Evolutionary conservation across 2,329 filamentous ascomycete species (phyloP), one percentile per base, ranked within the genome.

Genomic region (Cladophialophora psammophila): DNA sequence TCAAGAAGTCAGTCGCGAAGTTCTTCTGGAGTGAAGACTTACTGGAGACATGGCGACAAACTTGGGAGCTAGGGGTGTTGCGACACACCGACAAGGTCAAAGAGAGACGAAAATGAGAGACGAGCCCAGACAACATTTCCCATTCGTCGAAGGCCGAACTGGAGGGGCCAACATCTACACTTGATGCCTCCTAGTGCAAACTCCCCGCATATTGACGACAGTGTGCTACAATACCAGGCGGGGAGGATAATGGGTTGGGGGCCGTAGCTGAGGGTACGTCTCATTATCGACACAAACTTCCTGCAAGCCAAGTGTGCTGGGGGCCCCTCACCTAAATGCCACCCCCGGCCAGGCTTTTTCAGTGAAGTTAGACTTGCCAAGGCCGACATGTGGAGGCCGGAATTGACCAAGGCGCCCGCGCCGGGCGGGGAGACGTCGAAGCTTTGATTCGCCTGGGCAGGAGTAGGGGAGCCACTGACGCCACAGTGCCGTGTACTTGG

Each of bases 11-110:
- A 36, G 36, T 56, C 15, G 31, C 18, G 52, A 63, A 48, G 40
- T 63, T 63, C 32, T 56, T 56, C 32, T 55, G 15, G 10, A 48
- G 50, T 13, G 60, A 63, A 26, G 40, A 56, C 34, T n/a, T 56
- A 36, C n/a, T 63, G n/a, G 60, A 36, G 6, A 34, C 36, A 36
- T 63, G 60, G 60, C 50, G 36, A 35, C 38, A 45, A 36, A 63
- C 60, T n/a, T 63, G 60, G 60, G 60, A 56, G 31, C 18, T 48
- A 6, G 52, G 13, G n/a, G n/a, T 63, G 15, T 20, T 45, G 26
- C 50, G 60, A 48, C 48, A 63, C 38, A 18, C 15, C n/a, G 34
- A 54, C 18, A 36, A n/a, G 13, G 31, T 36, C 18, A 61, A 61
- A 54, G 20, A 53, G 20, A 54, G 26, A 15, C 34, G 18, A 18